Base-by-base conservation (phyloP, 2,329 filamentous ascomycete genomes). In the Podosphaera xanthii region DNA sequence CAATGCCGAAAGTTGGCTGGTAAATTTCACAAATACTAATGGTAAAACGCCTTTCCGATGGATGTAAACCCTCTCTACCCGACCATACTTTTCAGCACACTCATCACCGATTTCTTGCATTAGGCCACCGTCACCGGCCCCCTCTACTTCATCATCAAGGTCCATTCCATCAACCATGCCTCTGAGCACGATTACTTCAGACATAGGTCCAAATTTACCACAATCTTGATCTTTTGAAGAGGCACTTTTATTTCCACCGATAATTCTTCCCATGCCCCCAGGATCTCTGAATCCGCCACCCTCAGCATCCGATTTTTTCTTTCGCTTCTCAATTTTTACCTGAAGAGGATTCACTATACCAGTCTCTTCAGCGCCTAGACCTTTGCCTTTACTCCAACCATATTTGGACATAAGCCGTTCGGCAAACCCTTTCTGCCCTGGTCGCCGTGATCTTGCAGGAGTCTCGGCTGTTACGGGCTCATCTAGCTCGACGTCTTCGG, bases 81-180 rank as follows among this genome's bases (percentile, higher is more conserved):
- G 79, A 14, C 90, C 89, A 69, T 94, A 94, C 81, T 90, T 89
- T 63, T 87, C 81, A 57, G 83, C 83, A 70, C 94, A 96, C 69
- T 94, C 87, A 67, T 96, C 87, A 5, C 92, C 92, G 70, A 98
- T 96, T 70, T 96, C 90, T 72, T 97, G 91, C 65, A 91, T 83
- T 57, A 98, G 73, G 0, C 81, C 81, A 10, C 75, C 75, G 59
- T 77, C 77, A 40, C 80, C 77, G 22, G 74, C 72, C 10, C 76
- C 72, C 61, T 83, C 79, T 56, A 95, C 80, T 70, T 96, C 91
- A n/a, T 75, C 76, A 60, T 84, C 79, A 52, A 95, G 72, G 68
- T 95, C 75, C 75, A 97, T 82, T 4, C 84, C 86, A 62, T 92
- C 82, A 1, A 97, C 77, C 86, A 97, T 96, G 57, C 87, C 83